Evolutionary conservation across 352 stramenopile species (phyloP).

Genomic region (Phytophthora pinifolia): DNA sequence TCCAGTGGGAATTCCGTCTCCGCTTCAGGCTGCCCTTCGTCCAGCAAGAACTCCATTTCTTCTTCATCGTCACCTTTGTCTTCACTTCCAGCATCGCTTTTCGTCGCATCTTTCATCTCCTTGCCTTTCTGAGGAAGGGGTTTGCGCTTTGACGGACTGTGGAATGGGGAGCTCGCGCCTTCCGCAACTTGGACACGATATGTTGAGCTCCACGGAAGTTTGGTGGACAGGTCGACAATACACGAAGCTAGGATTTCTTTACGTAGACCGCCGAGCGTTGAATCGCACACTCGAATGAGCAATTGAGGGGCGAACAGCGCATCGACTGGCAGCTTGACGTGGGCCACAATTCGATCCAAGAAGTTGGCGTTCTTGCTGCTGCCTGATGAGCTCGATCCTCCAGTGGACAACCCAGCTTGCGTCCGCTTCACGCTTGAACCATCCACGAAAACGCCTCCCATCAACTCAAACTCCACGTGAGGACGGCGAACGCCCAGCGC

Average conservation of each 20-base stretch:
- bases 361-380: constrained; percentile 77
- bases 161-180: constrained; percentile 36
- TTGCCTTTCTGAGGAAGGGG: constrained; percentile 7
- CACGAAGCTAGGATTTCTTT: constrained; percentile 57
- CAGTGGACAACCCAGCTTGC: constrained; percentile 28
- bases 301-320: constrained; percentile 64
- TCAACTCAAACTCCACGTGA: constrained; percentile 70
- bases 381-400: constrained; percentile 1
- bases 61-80: constrained; percentile 13
- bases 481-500: constrained; percentile 58
- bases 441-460: constrained; percentile 51
- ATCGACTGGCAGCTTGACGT: constrained; percentile 58
- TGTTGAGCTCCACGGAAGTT: constrained; percentile 69
- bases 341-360: constrained; percentile 54
- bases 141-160: constrained; percentile 36
- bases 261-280: constrained; percentile 52
- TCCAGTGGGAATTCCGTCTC: constrained; percentile 24
- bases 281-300: constrained; percentile 58
- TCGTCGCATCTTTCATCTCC: not conserved
- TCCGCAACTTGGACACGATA: constrained; percentile 33
- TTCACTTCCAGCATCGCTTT: constrained; percentile 3
- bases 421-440: constrained; percentile 44
- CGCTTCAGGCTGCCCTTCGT: constrained; percentile 22
- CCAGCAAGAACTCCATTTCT: constrained; percentile 12
- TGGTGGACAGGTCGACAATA: constrained; percentile 53